Evolutionary conservation across 73 alveolate genomes (phyloP), one percentile per base, ranked within the genome.

Genomic region (Paramecium pentaurelia): DNA sequence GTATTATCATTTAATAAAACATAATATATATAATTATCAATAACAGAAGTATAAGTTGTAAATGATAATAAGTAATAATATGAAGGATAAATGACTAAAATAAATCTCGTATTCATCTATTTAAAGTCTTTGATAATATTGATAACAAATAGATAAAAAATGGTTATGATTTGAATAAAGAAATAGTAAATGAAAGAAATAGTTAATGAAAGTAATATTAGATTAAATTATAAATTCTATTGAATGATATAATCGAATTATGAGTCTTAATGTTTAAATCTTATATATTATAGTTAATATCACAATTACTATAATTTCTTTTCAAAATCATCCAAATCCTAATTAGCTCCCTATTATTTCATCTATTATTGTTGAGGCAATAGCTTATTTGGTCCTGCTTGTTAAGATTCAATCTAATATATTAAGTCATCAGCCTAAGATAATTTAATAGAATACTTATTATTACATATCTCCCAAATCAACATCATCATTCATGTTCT

Each of bases 401-500:
- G 2, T 27, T 80, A 42, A 16, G 49, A 16, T 9, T 80, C 91
- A 0, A 80, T 45, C 20, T 80, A 12, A 9, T 40, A 80, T 0
- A 80, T 80, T 20, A 80, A 42, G 3, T 80, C 37, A 20, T 80
- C 91, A 44, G 75, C 91, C 91, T 80, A 12, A 40, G 87, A 40
- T 37, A 80, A 45, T 45, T 6, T 3, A 32, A 80, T 44, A 32
- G n/a, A 42, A 27, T 80, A 80, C 91, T 47, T 80, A 28, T 22
- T 71, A 51, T 42, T 89, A 32, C 77, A 71, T 83, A 47, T 89
- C 88, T 71, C 88, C 94, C 38, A 89, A 47, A 25, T 89, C 94
- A 5, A 71, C 90, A 71, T 89, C 94, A 27, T 89, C 94, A 44
- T 89, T 89, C 86, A 71, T 83, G 51, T 77, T 58, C 32, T 89